A percentile compares a stretch with the other conserved stretches of the same genome.
phyloP scores from a whole-genome alignment of 768 basidiomycete genomes.

The Tricholoma furcatifolium region DNA sequence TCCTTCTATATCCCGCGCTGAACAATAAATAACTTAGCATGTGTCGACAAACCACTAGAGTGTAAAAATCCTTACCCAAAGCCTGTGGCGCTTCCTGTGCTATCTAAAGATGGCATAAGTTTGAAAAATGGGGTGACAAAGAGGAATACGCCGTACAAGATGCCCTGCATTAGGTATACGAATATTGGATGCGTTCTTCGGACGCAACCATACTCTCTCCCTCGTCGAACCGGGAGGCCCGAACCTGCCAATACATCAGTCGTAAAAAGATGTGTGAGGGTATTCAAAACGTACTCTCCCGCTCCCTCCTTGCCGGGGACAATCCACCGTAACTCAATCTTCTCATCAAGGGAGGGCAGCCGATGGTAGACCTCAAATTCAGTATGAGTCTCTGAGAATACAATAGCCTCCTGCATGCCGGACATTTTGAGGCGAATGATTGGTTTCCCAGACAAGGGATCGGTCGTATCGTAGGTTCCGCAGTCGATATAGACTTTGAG shows the following conservation, averaged over 20 bases:
- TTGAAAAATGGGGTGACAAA: neutral
- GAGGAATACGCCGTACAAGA: conserved; percentile 32
- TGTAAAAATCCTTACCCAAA: conserved; percentile 21
- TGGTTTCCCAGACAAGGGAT: conserved; percentile 26
- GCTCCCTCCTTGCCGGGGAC: conserved; percentile 44
- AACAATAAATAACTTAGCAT: neutral
- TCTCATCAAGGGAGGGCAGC: conserved; percentile 44
- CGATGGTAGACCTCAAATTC: conserved; percentile 40
- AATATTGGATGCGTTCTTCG: conserved; percentile 39
- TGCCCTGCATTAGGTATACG: conserved; percentile 40
- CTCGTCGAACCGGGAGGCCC: conserved; percentile 32
- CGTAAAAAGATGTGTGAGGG: neutral
- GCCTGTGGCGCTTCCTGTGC: conserved; percentile 39
- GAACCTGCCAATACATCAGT: conserved; percentile 19
- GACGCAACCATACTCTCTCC: conserved; percentile 43
- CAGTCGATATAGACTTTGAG: conserved; percentile 61
- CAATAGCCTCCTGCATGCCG: conserved; percentile 59
- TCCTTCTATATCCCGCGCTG: conserved; percentile 14
- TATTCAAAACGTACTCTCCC: conserved; percentile 29
- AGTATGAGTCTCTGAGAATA: conserved; percentile 50
- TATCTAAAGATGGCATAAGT: conserved; percentile 26
- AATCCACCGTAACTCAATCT: conserved; percentile 54
- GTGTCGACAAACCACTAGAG: neutral
- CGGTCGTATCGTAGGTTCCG: conserved; percentile 41
- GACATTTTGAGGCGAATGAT: conserved; percentile 64